phyloP scores from a whole-genome alignment of 192 early-diverging fungal genomes.

The Coemansia sp. region DNA sequence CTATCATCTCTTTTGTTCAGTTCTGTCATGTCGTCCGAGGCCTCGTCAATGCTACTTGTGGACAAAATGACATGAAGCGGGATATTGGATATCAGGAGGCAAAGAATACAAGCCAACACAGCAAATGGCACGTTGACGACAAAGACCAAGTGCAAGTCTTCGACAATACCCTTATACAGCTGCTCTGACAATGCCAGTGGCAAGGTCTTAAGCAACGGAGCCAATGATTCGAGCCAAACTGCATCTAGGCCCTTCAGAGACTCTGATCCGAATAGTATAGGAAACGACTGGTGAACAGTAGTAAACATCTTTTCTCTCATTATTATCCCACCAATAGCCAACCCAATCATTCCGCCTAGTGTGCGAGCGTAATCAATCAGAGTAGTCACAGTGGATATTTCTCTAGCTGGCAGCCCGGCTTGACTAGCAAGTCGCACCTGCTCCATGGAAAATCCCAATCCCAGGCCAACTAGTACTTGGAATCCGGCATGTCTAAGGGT shows the following conservation, averaged over 20 bases:
- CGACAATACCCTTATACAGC: conserved; percentile 41
- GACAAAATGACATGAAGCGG: conserved; percentile 46
- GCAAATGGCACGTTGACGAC: conserved; percentile 53
- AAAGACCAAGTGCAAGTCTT: conserved; percentile 42
- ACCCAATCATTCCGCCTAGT: conserved; percentile 54
- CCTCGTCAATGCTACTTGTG: conserved; percentile 21
- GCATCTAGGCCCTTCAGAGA: conserved; percentile 32
- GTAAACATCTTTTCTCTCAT: conserved; percentile 52
- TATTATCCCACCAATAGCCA: conserved; percentile 49
- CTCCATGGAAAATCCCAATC: conserved; percentile 56
- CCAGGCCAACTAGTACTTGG: conserved; percentile 46
- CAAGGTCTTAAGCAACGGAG: conserved; percentile 37
- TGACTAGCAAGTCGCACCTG: conserved; percentile 49
- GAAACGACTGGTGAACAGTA: conserved; percentile 13
- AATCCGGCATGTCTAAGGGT: conserved; percentile 24
- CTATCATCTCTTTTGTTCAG: neutral
- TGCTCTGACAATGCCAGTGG: conserved; percentile 10
- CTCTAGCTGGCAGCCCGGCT: conserved; percentile 33
- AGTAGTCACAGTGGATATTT: conserved; percentile 55
- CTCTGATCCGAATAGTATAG: conserved; percentile 15
- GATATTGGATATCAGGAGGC: conserved; percentile 39
- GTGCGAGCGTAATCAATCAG: conserved; percentile 53
- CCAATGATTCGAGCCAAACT: conserved; percentile 30
- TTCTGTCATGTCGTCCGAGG: neutral
- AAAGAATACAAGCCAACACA: conserved; percentile 40